phyloP scores from a whole-genome alignment of 495 filamentous ascomycete genomes.

The Sabuloglossum arenarium region DNA sequence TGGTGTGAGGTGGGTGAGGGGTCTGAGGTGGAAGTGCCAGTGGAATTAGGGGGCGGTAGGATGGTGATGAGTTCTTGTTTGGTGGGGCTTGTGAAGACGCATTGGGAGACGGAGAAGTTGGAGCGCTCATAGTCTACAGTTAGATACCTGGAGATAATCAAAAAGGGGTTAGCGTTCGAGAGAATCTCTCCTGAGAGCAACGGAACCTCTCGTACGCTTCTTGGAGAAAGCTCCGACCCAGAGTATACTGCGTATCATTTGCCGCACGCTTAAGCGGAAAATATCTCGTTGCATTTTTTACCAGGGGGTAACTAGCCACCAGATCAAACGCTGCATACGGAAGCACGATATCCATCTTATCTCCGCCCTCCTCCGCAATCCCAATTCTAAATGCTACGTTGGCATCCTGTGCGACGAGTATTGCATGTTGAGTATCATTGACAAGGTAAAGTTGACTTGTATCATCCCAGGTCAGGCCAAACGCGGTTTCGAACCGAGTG shows the following conservation, averaged over 20 bases:
- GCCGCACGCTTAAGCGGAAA: constrained; percentile 30
- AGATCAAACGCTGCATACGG: constrained; percentile 34
- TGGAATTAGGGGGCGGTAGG: background rate
- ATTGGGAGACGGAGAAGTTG: constrained; percentile 24
- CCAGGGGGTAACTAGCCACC: constrained; percentile 19
- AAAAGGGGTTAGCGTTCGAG: background rate
- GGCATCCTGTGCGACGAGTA: constrained; percentile 24
- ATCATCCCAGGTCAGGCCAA: constrained; percentile 26
- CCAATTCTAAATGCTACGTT: constrained; percentile 31
- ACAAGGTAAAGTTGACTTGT: constrained; percentile 27
- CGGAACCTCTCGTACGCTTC: constrained; percentile 18
- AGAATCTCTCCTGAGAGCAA: background rate
- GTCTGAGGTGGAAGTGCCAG: too few species aligned
- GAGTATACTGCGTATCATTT: constrained; percentile 30
- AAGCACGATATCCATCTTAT: constrained; percentile 25
- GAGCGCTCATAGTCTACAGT: constrained; percentile 25
- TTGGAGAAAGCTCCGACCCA: constrained; percentile 35
- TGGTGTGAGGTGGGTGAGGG: background rate
- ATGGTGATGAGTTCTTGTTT: background rate
- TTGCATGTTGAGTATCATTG: constrained; percentile 21
- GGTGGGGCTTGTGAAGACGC: background rate
- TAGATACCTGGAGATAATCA: constrained; percentile 14
- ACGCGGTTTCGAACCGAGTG: constrained; percentile 29
- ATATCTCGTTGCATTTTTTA: constrained; percentile 19
- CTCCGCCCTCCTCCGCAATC: constrained; percentile 11